Evolutionary conservation across 1,139 yeast genomes (phyloP), one percentile per base, ranked within the genome.

Genomic region (Meyerozyma guilliermondii): DNA sequence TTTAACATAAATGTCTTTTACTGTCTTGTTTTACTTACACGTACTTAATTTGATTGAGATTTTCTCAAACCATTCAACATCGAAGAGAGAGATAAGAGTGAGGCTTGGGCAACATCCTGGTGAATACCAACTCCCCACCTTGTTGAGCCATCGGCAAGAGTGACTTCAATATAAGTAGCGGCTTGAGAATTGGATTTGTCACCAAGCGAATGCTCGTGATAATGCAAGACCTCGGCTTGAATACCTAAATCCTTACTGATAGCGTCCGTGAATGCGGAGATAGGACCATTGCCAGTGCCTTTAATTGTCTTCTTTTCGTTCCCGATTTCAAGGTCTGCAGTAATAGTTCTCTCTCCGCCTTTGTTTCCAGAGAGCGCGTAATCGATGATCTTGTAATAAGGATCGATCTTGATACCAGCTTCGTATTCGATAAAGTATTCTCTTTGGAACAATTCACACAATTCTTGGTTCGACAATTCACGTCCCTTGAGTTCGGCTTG

Each of bases 61-160:
- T 23, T 33, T 33, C 36, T 36, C 47, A 73, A 62, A 39, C 69
- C 69, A 52, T 88, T 89, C 48, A 88, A 71, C 43, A 87, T 81
- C 35, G 95, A 81, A 37, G 89, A 65, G 45, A 91, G 75, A 14
- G 97, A 87, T 54, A 81, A 77, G 66, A 87, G 80, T 13, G 95
- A 83, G 38, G 98, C 95, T 57, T 84, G 88, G 27, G 95, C 83
- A 35, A 89, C 96, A 74, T 92, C 98, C 62, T 85, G 88, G 60
- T 89, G 82, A 46, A 91, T 82, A 57, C 97, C 98, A 44, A 88
- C 89, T 66, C 98, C 98, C 97, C 98, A 91, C 59, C 80, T 78
- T 45, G 68, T 60, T 35, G 69, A 66, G 41, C 72, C 69, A 48
- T 74, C 73, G 41, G 74, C 73, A 58, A 77, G 75, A 39, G 74